Evolutionary conservation across 257 asterid species (phyloP), one percentile per base, ranked within the genome.

Genomic region (Capsicum chinense): DNA sequence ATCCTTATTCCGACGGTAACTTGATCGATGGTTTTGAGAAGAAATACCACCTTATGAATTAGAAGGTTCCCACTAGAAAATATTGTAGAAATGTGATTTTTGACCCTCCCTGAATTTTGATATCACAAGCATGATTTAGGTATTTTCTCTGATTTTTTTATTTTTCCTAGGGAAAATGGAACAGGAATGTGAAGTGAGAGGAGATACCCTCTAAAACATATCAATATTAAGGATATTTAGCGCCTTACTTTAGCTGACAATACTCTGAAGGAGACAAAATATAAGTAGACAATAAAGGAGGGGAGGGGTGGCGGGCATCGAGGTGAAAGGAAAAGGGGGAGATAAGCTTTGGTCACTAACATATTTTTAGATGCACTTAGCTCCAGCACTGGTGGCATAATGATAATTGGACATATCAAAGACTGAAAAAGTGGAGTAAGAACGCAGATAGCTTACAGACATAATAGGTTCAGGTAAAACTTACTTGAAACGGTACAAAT

Each of bases 21-120:
- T 74, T 74, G 19, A 74, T 12, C 42, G n/a, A 73, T 12, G 80
- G n/a, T 48, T 39, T 48, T 19, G 80, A 73, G 44, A 73, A 15
- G 80, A 6, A 19, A 73, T 50, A 48, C 44, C 19, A 73, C 59
- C 60, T 48, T 11, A 73, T 48, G 80, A 33, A 14, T 11, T n/a
- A n/a, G 59, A 0, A 73, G 19, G 42, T n/a, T 73, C 7, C 59
- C 42, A 11, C 37, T n/a, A 47, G 17, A 73, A 73, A 73, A 17
- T 70, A 10, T 63, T 63, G 42, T 10, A 63, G 1, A n/a, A 33
- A 63, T 8, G 6, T 63, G 2, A 21, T 10, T 63, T 63, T 21
- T 63, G 0, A 21, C 16, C 42, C 69, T 63, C 1, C 69, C 42
- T 3, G 5, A 21, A 63, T 63, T 63, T 63, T 63, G 69, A 63